A percentile compares a stretch with the other conserved stretches of the same genome.
Evolutionary conservation across 176 grass and related monocot species (phyloP).

Genomic region (Aegilops sharonensis): DNA sequence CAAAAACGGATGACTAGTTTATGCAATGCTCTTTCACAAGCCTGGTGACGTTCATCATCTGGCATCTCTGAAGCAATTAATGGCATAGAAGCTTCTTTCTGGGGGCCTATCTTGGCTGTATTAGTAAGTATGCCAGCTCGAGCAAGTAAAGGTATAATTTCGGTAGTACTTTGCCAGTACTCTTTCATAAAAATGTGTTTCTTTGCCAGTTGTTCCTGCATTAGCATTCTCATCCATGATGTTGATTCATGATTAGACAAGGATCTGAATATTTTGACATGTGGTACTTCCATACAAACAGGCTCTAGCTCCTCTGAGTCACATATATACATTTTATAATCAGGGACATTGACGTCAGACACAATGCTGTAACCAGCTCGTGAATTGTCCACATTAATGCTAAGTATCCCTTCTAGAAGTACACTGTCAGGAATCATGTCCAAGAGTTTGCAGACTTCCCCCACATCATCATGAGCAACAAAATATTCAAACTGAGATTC

Average conservation of each 20-base stretch:
- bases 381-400: slow-evolving; percentile 57
- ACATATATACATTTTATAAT: slow-evolving; percentile 68
- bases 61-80: slow-evolving; percentile 46
- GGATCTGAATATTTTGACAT: slow-evolving; percentile 71
- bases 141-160: slow-evolving; percentile 73
- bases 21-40: slow-evolving; percentile 48
- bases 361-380: slow-evolving; percentile 18
- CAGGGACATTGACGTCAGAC: slow-evolving; percentile 28
- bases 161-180: slow-evolving; percentile 64
- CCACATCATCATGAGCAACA: slow-evolving; percentile 59
- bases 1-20: slow-evolving; percentile 76
- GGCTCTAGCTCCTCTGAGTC: slow-evolving; percentile 73
- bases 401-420: slow-evolving; percentile 71
- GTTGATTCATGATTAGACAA: slow-evolving; percentile 50
- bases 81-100: slow-evolving; percentile 38
- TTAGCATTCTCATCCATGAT: slow-evolving; percentile 60
- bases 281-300: slow-evolving; percentile 63
- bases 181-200: slow-evolving; percentile 83
- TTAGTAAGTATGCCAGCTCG: slow-evolving; percentile 63
- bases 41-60: slow-evolving; percentile 22
- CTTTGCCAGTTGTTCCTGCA: slow-evolving; percentile 78
- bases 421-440: slow-evolving; percentile 57
- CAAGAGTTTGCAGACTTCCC: slow-evolving; percentile 54
- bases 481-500: slow-evolving; percentile 90
- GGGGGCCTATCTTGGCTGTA: slow-evolving; percentile 28